phyloP scores from a whole-genome alignment of 345 rosid species.

The Crucihimalaya himalaica region DNA sequence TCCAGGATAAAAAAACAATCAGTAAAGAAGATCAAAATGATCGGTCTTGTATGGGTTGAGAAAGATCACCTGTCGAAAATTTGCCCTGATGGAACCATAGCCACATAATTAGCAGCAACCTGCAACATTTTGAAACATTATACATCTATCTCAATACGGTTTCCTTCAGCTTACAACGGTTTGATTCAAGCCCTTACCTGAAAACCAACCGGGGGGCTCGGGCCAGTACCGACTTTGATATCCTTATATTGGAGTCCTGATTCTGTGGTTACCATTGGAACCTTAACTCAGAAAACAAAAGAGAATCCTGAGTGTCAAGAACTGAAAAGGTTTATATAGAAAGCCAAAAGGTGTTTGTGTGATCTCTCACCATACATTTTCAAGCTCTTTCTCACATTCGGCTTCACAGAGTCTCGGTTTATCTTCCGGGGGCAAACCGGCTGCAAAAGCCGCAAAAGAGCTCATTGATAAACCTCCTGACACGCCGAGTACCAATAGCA shows the following conservation, averaged over 20 bases:
- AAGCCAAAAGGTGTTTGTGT: constrained; percentile 35
- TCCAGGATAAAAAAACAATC: background rate
- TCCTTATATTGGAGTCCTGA: constrained; percentile 92
- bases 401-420: constrained; percentile 79
- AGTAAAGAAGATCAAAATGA: background rate
- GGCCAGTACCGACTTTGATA: constrained; percentile 83
- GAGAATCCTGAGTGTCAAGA: background rate
- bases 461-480: constrained; percentile 46
- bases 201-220: constrained; percentile 85
- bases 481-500: constrained; percentile 59
- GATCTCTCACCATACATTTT: constrained; percentile 99
- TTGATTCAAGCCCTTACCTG: constrained; percentile 55
- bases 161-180: background rate
- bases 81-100: constrained; percentile 96
- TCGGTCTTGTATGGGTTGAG: background rate
- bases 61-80: constrained; percentile 76
- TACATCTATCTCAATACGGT: background rate
- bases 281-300: constrained; percentile 44
- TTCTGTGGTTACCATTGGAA: constrained; percentile 82
- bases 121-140: constrained; percentile 22
- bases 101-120: constrained; percentile 97
- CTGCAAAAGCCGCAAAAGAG: constrained; percentile 52
- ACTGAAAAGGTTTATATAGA: too few relatives aligned
- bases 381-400: constrained; percentile 85
- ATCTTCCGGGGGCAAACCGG: constrained; percentile 88